These are phyloP conservation scores for Annulohypoxylon bovei DNA, from an alignment of 495 filamentous ascomycete species.

Conservation along the genomic window DNA sequence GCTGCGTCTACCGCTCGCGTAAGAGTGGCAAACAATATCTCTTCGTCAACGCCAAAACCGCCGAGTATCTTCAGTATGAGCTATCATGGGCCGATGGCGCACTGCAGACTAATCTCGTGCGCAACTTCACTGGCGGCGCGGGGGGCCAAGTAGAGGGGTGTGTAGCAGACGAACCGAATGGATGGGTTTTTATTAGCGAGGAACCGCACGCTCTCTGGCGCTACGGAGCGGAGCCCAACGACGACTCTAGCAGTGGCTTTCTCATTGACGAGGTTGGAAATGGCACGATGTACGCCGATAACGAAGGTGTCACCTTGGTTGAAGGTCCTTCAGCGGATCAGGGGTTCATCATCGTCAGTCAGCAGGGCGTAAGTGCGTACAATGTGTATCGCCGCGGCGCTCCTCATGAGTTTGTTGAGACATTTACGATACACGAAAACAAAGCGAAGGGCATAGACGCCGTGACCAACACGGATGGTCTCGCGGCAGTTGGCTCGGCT, in stretches of 20 bases:
- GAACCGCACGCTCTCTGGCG: slow-evolving; percentile 50
- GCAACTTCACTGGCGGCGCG: slow-evolving; percentile 47
- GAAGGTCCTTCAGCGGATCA: slow-evolving; percentile 45
- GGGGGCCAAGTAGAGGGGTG: slow-evolving; percentile 53
- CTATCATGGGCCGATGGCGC: slow-evolving; percentile 40
- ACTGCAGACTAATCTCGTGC: slow-evolving; percentile 48
- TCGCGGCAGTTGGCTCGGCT: slow-evolving; percentile 45
- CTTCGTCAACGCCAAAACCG: slow-evolving; percentile 52
- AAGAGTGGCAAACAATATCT: slow-evolving; percentile 47
- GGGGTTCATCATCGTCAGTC: slow-evolving; percentile 51
- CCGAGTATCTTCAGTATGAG: slow-evolving; percentile 50
- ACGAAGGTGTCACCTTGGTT: slow-evolving; percentile 51
- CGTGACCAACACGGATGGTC: slow-evolving; percentile 52
- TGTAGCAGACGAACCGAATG: slow-evolving; percentile 50
- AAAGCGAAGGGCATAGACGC: slow-evolving; percentile 42
- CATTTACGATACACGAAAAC: slow-evolving; percentile 43
- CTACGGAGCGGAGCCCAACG: slow-evolving; percentile 49
- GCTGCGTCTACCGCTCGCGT: slow-evolving; percentile 43
- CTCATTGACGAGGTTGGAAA: slow-evolving; percentile 46
- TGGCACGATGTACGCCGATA: slow-evolving; percentile 46
- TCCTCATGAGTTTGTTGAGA: slow-evolving; percentile 48
- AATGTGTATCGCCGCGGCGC: slow-evolving; percentile 49
- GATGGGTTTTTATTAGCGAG: slow-evolving; percentile 49
- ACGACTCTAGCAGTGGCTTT: slow-evolving; percentile 33
- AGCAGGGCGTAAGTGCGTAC: slow-evolving; percentile 50